Evolutionary conservation across 2,329 filamentous ascomycete species (phyloP).

Genomic region (Orbilia blumenaviensis): DNA sequence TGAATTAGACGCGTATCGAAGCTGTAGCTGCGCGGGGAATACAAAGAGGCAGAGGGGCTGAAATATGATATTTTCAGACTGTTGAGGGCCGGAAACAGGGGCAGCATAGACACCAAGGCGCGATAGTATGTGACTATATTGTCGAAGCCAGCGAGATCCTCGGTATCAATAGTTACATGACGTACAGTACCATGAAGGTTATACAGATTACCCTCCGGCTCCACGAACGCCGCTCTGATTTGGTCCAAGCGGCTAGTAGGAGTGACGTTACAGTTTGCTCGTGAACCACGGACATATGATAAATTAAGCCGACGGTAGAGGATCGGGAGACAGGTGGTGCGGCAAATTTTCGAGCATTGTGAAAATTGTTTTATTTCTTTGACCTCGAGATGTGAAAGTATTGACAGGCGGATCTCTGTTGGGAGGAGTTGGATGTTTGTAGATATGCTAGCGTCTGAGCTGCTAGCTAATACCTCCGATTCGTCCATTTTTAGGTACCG

Average conservation of each 20-base stretch:
- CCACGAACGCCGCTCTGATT: background rate
- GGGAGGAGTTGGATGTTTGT: background rate
- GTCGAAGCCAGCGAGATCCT: background rate
- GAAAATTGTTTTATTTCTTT: slow-evolving; percentile 3
- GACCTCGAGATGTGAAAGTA: background rate
- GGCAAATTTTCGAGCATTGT: background rate
- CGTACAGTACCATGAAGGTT: background rate
- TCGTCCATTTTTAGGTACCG: background rate
- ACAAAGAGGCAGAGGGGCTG: background rate
- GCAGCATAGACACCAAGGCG: background rate
- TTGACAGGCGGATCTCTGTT: background rate
- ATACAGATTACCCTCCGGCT: background rate
- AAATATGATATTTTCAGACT: slow-evolving; percentile 20
- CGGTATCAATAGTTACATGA: slow-evolving; percentile 23
- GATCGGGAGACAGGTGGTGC: background rate
- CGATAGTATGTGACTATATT: slow-evolving; percentile 18
- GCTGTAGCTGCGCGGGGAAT: background rate
- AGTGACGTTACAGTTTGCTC: too few species aligned
- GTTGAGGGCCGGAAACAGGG: background rate
- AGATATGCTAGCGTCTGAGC: background rate
- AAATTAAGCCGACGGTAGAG: background rate
- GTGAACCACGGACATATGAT: background rate
- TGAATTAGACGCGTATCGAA: background rate
- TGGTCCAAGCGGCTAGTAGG: background rate
- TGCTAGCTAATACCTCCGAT: background rate